phyloP scores from a whole-genome alignment of 164 flowering plant genomes.

The Chimonanthus praecox region DNA sequence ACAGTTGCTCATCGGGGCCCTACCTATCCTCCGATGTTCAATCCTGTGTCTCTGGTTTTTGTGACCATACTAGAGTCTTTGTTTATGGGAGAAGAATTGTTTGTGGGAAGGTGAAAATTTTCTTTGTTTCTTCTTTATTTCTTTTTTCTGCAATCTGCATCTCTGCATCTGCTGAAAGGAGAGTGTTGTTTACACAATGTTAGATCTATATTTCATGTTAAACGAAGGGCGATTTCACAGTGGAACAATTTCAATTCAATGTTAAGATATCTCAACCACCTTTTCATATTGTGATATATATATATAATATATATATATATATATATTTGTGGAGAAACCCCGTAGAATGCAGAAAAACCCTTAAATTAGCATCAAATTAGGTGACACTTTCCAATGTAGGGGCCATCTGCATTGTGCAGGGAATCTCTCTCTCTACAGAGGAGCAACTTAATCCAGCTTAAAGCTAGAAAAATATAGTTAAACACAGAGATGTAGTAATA shows the following conservation, averaged over 20 bases:
- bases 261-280: too few relatives aligned
- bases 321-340: neutral
- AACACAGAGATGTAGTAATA: neutral
- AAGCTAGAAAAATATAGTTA: too few relatives aligned
- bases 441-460: neutral
- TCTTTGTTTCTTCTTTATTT: too few relatives aligned
- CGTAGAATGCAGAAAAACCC: neutral
- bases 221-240: neutral
- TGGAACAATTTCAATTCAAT: neutral
- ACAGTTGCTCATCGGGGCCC: constrained; percentile 29
- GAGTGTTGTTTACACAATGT: neutral
- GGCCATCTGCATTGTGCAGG: neutral
- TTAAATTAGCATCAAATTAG: neutral
- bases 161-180: neutral
- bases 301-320: too few relatives aligned
- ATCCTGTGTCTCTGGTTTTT: constrained; percentile 28
- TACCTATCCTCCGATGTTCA: constrained; percentile 39
- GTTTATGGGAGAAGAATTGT: constrained; percentile 26
- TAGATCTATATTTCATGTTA: neutral
- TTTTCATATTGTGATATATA: too few relatives aligned
- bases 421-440: neutral
- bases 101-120: constrained; percentile 23
- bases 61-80: constrained; percentile 29
- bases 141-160: neutral
- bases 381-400: neutral